phyloP scores from a whole-genome alignment of 352 stramenopile genomes.

The Pythium vanterpoolii region DNA sequence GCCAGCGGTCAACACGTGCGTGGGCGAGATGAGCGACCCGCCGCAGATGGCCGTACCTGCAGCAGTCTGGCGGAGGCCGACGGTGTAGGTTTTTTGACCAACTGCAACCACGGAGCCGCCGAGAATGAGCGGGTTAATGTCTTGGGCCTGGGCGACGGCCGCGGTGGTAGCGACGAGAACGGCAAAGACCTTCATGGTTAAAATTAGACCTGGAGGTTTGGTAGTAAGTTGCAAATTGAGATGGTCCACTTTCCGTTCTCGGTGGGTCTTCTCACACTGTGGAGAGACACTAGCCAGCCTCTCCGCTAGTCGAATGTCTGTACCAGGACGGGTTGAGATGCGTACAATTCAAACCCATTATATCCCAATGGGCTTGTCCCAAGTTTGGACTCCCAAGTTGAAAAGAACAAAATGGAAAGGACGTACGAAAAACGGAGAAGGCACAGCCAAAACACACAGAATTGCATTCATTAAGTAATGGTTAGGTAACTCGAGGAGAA shows the following conservation, averaged over 20 bases:
- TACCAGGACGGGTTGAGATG: too few relatives aligned
- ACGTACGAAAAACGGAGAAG: too few relatives aligned
- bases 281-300: too few relatives aligned
- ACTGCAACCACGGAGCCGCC: conserved; percentile 34
- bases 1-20: conserved; percentile 16
- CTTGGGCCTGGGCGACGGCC: not conserved
- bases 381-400: too few relatives aligned
- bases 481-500: too few relatives aligned
- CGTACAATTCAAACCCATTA: too few relatives aligned
- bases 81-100: conserved; percentile 50
- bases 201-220: not conserved
- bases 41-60: conserved; percentile 25
- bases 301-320: too few relatives aligned
- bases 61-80: conserved; percentile 32
- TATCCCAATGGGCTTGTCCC: too few relatives aligned
- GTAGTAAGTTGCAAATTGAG: not conserved
- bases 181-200: not conserved
- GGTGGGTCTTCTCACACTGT: not conserved
- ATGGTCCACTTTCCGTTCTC: not conserved
- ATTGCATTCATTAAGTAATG: too few relatives aligned
- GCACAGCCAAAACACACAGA: too few relatives aligned
- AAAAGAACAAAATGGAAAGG: too few relatives aligned
- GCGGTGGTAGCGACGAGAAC: not conserved
- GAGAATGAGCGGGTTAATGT: conserved; percentile 40
- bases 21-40: conserved; percentile 26